A percentile compares a stretch with the other conserved stretches of the same genome.
Conservation (phyloP, 2,329 filamentous ascomycete species). For the Fusarium sp. region DNA sequence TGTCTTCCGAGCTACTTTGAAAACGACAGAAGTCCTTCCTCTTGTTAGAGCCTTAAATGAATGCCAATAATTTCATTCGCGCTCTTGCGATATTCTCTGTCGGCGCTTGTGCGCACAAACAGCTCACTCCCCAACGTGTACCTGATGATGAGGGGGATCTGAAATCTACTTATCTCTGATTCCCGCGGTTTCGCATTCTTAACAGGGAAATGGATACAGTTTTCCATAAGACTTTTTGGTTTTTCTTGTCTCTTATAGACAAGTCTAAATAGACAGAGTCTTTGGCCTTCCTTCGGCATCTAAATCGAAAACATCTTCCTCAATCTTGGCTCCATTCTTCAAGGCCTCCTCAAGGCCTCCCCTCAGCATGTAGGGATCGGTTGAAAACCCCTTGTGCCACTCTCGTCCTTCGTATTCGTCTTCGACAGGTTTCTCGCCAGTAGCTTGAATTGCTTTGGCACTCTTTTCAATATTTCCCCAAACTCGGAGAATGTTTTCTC, state of each 20-base stretch:
- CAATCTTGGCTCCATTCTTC: constrained; percentile 7
- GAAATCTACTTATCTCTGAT: neutral
- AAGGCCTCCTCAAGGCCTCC: constrained; percentile 28
- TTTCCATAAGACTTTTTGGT: neutral
- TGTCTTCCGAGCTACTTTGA: no score
- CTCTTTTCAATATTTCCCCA: constrained; percentile 42
- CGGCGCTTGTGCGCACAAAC: neutral
- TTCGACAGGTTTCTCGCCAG: constrained; percentile 39
- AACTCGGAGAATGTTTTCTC: constrained; percentile 43
- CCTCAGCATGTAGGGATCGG: constrained; percentile 38
- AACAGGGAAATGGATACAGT: neutral
- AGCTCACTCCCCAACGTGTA: constrained; percentile 11
- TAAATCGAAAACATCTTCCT: constrained; percentile 5
- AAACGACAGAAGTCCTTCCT: neutral
- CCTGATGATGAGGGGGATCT: neutral
- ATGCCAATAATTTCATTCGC: neutral
- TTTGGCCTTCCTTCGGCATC: constrained; percentile 1
- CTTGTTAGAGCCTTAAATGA: neutral
- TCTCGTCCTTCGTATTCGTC: constrained; percentile 41
- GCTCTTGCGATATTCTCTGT: neutral
- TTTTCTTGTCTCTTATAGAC: no score
- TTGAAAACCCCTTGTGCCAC: constrained; percentile 40
- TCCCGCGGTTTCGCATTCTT: neutral
- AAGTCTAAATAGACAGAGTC: neutral
- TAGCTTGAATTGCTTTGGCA: constrained; percentile 33